Percentiles rank a stretch among this genome's conserved stretches.
Evolutionary conservation across 208 protist genomes (phyloP).

Genomic region (Trypanosoma conorhini): DNA sequence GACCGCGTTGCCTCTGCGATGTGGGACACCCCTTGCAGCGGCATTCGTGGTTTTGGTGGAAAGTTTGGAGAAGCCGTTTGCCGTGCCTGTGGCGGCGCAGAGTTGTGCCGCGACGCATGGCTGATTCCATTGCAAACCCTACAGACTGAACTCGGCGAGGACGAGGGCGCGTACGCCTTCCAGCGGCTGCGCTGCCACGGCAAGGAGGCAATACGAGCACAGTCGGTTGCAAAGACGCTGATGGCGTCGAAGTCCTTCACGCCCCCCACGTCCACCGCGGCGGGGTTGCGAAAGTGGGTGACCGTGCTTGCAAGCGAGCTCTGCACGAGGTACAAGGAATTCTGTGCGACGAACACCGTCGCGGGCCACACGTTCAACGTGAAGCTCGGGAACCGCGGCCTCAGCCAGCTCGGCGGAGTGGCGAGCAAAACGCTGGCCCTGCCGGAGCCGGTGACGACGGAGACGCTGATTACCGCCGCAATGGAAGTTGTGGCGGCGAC

Average conservation of each 20-base stretch:
- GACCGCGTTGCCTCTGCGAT: slow-evolving; percentile 58
- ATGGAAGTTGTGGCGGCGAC: slow-evolving; percentile 19
- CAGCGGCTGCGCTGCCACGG: slow-evolving; percentile 55
- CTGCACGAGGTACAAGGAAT: slow-evolving; percentile 51
- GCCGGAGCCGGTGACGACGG: slow-evolving; percentile 34
- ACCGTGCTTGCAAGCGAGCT: slow-evolving; percentile 66
- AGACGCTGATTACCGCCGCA: slow-evolving; percentile 15
- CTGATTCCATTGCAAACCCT: slow-evolving; percentile 30
- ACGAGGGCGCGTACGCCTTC: slow-evolving; percentile 37
- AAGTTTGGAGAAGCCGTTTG: slow-evolving; percentile 65
- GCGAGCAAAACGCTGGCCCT: slow-evolving; percentile 39
- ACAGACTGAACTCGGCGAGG: slow-evolving; percentile 5
- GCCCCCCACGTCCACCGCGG: slow-evolving; percentile 31
- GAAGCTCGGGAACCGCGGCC: slow-evolving; percentile 43
- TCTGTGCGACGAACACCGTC: slow-evolving; percentile 33
- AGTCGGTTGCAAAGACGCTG: slow-evolving; percentile 44
- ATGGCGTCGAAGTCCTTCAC: slow-evolving; percentile 71
- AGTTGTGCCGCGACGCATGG: slow-evolving; percentile 57
- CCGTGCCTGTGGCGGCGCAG: slow-evolving; percentile 38
- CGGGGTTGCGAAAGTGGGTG: slow-evolving; percentile 57
- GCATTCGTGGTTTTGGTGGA: slow-evolving; percentile 80
- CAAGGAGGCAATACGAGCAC: slow-evolving; percentile 40
- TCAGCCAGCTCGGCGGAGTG: slow-evolving; percentile 35
- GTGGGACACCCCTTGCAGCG: slow-evolving; percentile 46
- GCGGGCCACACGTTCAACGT: slow-evolving; percentile 52